Evolutionary conservation across 345 rosid species (phyloP).

Genomic region (Syzygium oleosum): DNA sequence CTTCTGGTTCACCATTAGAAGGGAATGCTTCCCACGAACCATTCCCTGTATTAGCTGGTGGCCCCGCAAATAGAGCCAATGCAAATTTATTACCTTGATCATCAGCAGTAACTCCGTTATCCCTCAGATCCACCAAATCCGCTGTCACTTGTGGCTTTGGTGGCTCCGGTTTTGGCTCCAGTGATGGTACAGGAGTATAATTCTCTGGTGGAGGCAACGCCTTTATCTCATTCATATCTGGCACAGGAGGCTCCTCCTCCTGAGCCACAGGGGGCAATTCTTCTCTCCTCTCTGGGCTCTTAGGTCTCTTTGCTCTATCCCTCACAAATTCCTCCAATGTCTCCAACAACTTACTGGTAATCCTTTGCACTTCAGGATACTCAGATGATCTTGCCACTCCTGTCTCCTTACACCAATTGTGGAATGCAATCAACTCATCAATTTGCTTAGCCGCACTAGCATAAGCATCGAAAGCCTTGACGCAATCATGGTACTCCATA

Average conservation of each 20-base stretch:
- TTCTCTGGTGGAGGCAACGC: slow-evolving; percentile 68
- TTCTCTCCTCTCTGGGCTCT: slow-evolving; percentile 46
- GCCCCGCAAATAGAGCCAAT: slow-evolving; percentile 59
- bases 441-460: slow-evolving; percentile 63
- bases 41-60: slow-evolving; percentile 26
- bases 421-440: slow-evolving; percentile 58
- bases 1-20: slow-evolving; percentile 37
- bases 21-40: slow-evolving; percentile 91
- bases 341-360: slow-evolving; percentile 58
- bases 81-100: slow-evolving; percentile 82
- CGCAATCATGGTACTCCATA: slow-evolving; percentile 67
- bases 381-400: slow-evolving; percentile 79
- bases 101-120: slow-evolving; percentile 48
- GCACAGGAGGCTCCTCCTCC: slow-evolving; percentile 23
- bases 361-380: slow-evolving; percentile 82
- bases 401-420: slow-evolving; percentile 69
- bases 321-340: slow-evolving; percentile 70
- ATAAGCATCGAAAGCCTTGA: slow-evolving; percentile 68
- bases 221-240: slow-evolving; percentile 65
- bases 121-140: slow-evolving; percentile 65
- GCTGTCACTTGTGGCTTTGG: slow-evolving; percentile 28
- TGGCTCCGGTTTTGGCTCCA: slow-evolving; percentile 40
- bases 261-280: slow-evolving; percentile 26
- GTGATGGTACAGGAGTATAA: slow-evolving; percentile 27
- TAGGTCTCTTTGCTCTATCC: slow-evolving; percentile 47